Base-by-base conservation (phyloP, 2,329 filamentous ascomycete species). In the Sphaceloma murrayae region DNA sequence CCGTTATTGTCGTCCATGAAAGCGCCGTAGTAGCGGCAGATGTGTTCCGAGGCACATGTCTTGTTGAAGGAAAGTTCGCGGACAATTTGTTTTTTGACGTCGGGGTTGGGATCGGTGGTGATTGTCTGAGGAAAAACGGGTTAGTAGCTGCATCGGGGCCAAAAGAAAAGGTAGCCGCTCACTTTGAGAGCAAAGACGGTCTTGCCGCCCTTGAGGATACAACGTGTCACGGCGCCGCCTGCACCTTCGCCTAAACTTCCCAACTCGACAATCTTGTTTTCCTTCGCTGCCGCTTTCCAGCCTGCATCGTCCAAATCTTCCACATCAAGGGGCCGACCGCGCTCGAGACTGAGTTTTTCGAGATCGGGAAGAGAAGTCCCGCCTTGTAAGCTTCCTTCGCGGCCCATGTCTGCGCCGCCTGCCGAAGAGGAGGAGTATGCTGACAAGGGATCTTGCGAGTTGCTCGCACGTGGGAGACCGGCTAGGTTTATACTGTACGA, bases 31-130 rank as follows among this genome's bases (percentile, higher is more conserved):
- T 98, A 98, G 51, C 83, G 80, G 66, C 91, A 98, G 57, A 98
- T 98, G 62, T 96, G 87, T 48, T 91, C 82, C 3, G 87, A 95
- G 4, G 85, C 87, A 61, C 91, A 96, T 53, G 88, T 85, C 66
- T 95, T 95, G 73, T 98, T 98, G 73, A 96, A 98, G 50, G 85
- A 85, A 43, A 98, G 73, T 63, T 98, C 91, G 58, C 91, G 83
- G 48, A 96, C 77, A 55, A 98, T 98, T 65, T 98, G 91, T 62
- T 94, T 95, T 72, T 95, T 96, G 49, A 96, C 86, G 60, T 95
- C 89, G 9, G 91, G 89, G 55, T 98, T 91, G 2, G 91, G 91
- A 60, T 96, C 94, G 24, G 91, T 95, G 2, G 91, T 98, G 60
- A 98, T 98, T 58, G 98, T 83, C 89, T 94, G 50, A 16, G 22